Evolutionary conservation across 108 stramenopile species (phyloP).

Genomic region (Fragilaria radians): DNA sequence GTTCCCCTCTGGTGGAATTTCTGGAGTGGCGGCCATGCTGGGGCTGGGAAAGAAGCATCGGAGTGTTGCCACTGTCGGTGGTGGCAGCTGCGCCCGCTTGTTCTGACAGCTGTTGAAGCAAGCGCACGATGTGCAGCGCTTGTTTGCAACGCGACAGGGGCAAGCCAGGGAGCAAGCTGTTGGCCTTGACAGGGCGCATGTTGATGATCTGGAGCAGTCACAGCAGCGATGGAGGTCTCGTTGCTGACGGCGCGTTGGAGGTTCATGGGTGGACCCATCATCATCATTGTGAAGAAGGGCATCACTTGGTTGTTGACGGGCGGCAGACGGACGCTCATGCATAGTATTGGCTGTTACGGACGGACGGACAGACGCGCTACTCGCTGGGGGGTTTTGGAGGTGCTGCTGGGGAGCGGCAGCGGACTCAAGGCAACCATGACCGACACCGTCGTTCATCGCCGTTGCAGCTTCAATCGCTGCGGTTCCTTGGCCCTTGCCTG

Average conservation of each 20-base stretch:
- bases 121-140: not conserved
- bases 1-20: not conserved
- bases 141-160: not conserved
- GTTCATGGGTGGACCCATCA: not conserved
- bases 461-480: not conserved
- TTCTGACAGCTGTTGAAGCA: constrained; percentile 1
- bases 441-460: not conserved
- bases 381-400: not conserved
- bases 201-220: constrained; percentile 1
- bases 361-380: not conserved
- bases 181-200: not conserved
- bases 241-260: not conserved
- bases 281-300: not conserved
- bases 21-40: not conserved
- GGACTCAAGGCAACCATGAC: not conserved
- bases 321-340: not conserved
- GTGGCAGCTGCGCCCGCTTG: not conserved
- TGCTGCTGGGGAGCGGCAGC: not conserved
- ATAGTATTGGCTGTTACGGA: not conserved
- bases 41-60: not conserved
- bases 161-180: not conserved
- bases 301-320: not conserved
- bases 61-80: not conserved
- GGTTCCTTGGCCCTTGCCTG: not conserved
- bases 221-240: not conserved